Percentiles rank a stretch among this genome's conserved stretches.
Evolutionary conservation across 495 filamentous ascomycete species (phyloP).

Genomic region (Polyplosphaeria fusca): DNA sequence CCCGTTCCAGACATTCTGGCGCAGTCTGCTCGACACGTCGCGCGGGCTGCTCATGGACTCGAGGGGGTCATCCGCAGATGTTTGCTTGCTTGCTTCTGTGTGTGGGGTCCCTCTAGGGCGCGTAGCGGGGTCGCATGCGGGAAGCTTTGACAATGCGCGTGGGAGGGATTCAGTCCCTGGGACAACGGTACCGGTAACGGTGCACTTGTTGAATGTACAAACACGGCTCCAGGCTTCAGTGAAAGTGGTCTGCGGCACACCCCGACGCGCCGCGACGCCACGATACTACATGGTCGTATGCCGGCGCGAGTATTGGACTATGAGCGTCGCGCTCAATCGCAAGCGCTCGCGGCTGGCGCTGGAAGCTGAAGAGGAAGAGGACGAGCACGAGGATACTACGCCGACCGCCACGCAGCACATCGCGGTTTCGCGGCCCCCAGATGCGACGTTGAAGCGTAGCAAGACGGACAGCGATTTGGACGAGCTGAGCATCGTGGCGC

Average conservation of each 20-base stretch:
- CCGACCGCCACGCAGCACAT: neutral
- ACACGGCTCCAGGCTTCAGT: no score
- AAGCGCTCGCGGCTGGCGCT: conserved; percentile 22
- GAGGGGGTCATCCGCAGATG: no score
- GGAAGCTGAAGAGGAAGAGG: conserved; percentile 16
- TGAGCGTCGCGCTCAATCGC: conserved; percentile 21
- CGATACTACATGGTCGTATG: conserved; percentile 19
- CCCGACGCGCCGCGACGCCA: no score
- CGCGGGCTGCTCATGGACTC: conserved; percentile 22
- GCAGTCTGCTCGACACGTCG: conserved; percentile 36
- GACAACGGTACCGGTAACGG: no score
- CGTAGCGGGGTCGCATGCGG: no score
- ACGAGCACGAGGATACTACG: neutral
- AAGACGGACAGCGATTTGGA: conserved; percentile 26
- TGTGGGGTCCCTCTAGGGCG: no score
- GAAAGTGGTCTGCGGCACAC: no score
- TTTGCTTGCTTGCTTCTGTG: no score
- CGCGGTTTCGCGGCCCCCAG: conserved; percentile 1
- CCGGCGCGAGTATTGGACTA: conserved; percentile 9
- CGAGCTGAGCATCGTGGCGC: conserved; percentile 15
- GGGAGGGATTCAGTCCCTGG: no score
- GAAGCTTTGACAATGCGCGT: no score
- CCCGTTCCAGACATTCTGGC: conserved; percentile 42
- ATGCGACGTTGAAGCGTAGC: conserved; percentile 19
- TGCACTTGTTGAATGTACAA: no score